These are phyloP conservation scores for Pythium brachiatum DNA, from an alignment of 352 stramenopile genomes.

Conservation along the genomic window DNA sequence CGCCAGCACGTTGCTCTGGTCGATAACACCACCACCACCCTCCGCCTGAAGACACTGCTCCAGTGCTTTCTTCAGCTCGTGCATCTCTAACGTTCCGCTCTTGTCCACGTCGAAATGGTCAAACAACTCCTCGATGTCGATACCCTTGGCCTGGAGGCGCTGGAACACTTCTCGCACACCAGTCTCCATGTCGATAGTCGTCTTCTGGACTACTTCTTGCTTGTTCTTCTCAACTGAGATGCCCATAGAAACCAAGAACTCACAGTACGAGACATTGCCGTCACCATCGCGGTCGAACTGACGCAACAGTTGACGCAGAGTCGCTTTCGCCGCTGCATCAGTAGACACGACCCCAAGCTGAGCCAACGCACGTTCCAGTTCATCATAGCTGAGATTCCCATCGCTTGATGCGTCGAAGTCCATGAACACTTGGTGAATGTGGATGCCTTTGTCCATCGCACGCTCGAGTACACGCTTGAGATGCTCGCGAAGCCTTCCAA, in stretches of 20 bases:
- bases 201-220: slow-evolving; percentile 40
- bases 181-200: slow-evolving; percentile 41
- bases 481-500: slow-evolving; percentile 38
- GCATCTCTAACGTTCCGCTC: slow-evolving; percentile 52
- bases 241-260: slow-evolving; percentile 71
- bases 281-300: slow-evolving; percentile 62
- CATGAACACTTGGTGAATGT: slow-evolving; percentile 61
- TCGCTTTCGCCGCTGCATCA: slow-evolving; percentile 19
- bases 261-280: slow-evolving; percentile 67
- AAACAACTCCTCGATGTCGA: slow-evolving; percentile 64
- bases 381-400: slow-evolving; percentile 50
- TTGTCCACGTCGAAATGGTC: slow-evolving; percentile 64
- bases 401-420: slow-evolving; percentile 61
- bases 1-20: slow-evolving; percentile 27
- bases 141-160: slow-evolving; percentile 42
- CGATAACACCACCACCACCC: slow-evolving; percentile 3
- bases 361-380: slow-evolving; percentile 50
- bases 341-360: slow-evolving; percentile 46
- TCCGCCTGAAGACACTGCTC: slow-evolving; percentile 41
- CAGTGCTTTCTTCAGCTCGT: slow-evolving; percentile 52
- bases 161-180: slow-evolving; percentile 45
- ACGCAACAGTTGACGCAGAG: slow-evolving; percentile 38
- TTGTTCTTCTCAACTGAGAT: slow-evolving; percentile 46
- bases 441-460: slow-evolving; percentile 54
- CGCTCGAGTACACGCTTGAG: slow-evolving; percentile 50